Evolutionary conservation across 257 asterid genomes (phyloP).

Genomic region (Osmanthus fragrans): DNA sequence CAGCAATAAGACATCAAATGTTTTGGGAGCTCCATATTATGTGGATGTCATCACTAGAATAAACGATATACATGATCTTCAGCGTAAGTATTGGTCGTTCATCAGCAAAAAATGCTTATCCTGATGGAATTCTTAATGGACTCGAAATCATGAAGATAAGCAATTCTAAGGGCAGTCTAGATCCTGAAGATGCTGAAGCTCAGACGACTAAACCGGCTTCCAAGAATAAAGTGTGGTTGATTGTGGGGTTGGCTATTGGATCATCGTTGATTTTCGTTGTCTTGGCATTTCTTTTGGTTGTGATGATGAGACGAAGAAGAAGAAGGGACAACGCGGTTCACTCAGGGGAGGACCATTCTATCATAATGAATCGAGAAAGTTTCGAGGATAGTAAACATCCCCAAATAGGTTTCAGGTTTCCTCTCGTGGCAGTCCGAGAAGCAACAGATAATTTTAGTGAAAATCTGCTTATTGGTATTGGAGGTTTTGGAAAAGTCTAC

Average conservation of each 20-base stretch:
- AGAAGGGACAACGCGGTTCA: constrained; percentile 32
- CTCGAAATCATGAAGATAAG: constrained; percentile 75
- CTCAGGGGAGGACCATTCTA: constrained; percentile 30
- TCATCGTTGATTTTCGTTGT: neutral
- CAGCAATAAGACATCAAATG: constrained; percentile 18
- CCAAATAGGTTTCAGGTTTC: constrained; percentile 66
- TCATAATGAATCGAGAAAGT: neutral
- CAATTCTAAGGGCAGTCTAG: constrained; percentile 63
- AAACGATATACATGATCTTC: constrained; percentile 21
- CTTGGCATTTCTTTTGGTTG: constrained; percentile 27
- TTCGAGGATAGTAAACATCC: constrained; percentile 57
- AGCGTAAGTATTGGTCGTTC: constrained; percentile 72
- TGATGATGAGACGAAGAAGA: constrained; percentile 44
- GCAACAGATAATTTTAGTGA: constrained; percentile 58
- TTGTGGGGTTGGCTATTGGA: constrained; percentile 66
- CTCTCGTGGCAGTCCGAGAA: constrained; percentile 45
- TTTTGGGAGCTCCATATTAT: neutral
- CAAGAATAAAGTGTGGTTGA: constrained; percentile 54
- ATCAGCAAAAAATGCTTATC: constrained; percentile 29
- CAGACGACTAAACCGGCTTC: constrained; percentile 35
- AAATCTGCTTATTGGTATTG: constrained; percentile 47
- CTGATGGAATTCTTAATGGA: constrained; percentile 68
- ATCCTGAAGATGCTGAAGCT: neutral
- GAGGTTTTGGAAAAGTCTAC: constrained; percentile 62
- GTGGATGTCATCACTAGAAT: neutral